These are phyloP conservation scores for Esteya vermicola DNA, from an alignment of 2,329 filamentous ascomycete species.

Conservation along the genomic window DNA sequence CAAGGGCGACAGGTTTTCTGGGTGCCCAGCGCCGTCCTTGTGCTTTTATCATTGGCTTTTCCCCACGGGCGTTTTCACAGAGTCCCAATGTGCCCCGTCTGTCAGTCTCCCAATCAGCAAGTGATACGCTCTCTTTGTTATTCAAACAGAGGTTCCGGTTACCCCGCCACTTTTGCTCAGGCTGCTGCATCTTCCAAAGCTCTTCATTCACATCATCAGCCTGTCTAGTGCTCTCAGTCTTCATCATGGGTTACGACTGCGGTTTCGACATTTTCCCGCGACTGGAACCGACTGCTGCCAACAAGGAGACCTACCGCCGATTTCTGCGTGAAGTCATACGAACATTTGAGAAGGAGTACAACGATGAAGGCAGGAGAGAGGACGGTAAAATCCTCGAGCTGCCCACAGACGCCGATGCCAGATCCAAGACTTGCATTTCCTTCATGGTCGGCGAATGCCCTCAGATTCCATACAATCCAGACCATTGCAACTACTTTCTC, in stretches of 20 bases:
- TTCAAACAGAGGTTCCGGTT: no score
- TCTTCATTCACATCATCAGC: no score
- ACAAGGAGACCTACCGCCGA: neutral
- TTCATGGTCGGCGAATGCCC: neutral
- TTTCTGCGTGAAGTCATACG: neutral
- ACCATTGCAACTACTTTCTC: neutral
- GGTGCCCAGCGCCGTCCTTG: no score
- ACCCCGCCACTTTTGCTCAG: no score
- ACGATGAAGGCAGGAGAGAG: neutral
- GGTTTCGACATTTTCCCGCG: neutral
- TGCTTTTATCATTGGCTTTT: no score
- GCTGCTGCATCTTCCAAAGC: no score
- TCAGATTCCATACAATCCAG: neutral
- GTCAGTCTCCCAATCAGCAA: no score
- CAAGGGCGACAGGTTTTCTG: no score
- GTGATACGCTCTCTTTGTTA: no score
- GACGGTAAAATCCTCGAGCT: neutral
- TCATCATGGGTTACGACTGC: conserved; percentile 12
- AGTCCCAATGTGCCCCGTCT: no score
- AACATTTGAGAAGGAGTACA: neutral
- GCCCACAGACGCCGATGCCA: neutral
- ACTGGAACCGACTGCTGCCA: neutral
- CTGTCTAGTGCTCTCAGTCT: conserved; percentile 8
- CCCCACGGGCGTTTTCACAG: no score
- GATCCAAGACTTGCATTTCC: neutral